Base-by-base conservation (phyloP, 257 asterid genomes). In the Misopates orontium region DNA sequence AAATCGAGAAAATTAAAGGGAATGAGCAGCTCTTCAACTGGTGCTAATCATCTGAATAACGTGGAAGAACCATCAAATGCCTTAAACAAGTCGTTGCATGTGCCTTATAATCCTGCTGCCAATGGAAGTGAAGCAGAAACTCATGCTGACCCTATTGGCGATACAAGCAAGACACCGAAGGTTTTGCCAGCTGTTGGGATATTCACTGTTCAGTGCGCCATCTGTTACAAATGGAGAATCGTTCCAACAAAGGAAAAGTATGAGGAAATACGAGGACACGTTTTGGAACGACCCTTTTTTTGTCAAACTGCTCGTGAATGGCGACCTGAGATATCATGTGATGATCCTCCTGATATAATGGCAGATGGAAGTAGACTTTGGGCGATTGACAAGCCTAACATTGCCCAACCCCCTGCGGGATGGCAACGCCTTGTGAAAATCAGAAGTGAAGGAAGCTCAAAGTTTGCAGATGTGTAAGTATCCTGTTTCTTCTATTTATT, bases 331-430 rank as follows among this genome's bases (percentile, higher is more conserved):
- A 60, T 81, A 60, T 81, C 94, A 19, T 92, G 97, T 66, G 82
- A 87, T 31, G 94, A 82, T 72, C 85, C 85, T 41, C 79, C 91
- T 52, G 98, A 92, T 66, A 75, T 92, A 42, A 67, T 54, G 5
- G 96, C 84, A 77, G 95, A 89, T 72, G 91, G 85, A 31, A 85
- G 87, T 67, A 79, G 96, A 80, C 86, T 83, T 66, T 92, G 98
- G 98, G 98, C 96, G 8, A 85, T 92, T 66, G 97, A 92, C 74
- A 92, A 84, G 53, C 97, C 97, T 39, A 84, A 66, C 72, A 89
- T 92, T 67, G 80, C 94, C 68, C 87, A 70, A 58, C 91, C 97
- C 15, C 98, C 97, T 55, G 77, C 83, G 16, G 96, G 97, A 16
- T 89, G 97, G 97, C 81, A 92, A 75, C 82, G 91, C 17, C 82